Evolutionary conservation across 352 stramenopile genomes (phyloP).

Genomic region (Pythium vanterpoolii): DNA sequence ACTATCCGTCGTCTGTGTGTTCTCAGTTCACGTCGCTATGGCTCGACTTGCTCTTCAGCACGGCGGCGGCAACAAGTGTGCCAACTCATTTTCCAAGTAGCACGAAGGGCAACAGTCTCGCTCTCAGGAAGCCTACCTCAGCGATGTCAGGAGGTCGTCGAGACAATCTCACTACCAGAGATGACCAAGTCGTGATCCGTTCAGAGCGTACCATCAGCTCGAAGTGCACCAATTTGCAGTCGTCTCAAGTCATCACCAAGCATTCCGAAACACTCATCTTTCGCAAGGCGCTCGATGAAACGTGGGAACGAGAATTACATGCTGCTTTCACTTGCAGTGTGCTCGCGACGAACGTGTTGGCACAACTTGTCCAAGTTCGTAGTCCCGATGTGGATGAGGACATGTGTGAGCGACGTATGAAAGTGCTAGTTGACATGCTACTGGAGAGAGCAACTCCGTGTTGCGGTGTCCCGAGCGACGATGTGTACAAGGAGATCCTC

Average conservation of each 20-base stretch:
- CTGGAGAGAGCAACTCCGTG: slow-evolving; percentile 73
- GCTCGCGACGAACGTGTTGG: slow-evolving; percentile 51
- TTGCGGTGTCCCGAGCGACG: slow-evolving; percentile 72
- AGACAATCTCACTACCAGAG: slow-evolving; percentile 19
- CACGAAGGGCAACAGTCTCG: slow-evolving; percentile 3
- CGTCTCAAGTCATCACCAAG: slow-evolving; percentile 70
- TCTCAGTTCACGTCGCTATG: slow-evolving; percentile 66
- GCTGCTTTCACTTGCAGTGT: slow-evolving; percentile 53
- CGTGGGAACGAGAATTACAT: slow-evolving; percentile 69
- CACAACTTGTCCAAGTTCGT: slow-evolving; percentile 33
- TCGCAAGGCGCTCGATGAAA: slow-evolving; percentile 68
- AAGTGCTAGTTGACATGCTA: slow-evolving; percentile 60
- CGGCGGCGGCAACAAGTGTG: slow-evolving; percentile 59
- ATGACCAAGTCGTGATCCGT: slow-evolving; percentile 45
- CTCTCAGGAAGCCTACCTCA: background rate
- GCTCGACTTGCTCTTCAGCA: slow-evolving; percentile 62
- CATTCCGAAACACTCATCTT: slow-evolving; percentile 51
- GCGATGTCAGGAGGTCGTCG: slow-evolving; percentile 14
- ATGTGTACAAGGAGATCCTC: slow-evolving; percentile 79
- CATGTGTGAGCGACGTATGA: slow-evolving; percentile 48
- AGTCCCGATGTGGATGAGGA: slow-evolving; percentile 21
- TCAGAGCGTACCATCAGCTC: slow-evolving; percentile 78
- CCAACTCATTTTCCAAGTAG: slow-evolving; percentile 62
- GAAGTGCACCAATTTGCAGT: slow-evolving; percentile 79
- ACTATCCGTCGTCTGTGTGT: slow-evolving; percentile 66